Evolutionary conservation across 2,329 filamentous ascomycete species (phyloP).

Genomic region (Colletotrichum salicis): DNA sequence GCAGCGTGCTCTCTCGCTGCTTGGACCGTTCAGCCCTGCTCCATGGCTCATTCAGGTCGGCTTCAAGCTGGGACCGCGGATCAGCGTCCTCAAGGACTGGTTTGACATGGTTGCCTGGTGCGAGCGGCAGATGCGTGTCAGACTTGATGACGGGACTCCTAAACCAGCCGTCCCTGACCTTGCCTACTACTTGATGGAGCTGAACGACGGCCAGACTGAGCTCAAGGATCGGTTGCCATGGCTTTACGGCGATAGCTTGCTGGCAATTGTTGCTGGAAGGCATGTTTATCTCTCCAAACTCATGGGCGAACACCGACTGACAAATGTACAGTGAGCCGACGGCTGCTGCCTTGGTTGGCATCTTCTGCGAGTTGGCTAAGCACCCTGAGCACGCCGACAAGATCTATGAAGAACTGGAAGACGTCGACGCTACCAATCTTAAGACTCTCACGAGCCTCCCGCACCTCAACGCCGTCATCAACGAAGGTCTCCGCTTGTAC

Average conservation of each 20-base stretch:
- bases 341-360: slow-evolving; percentile 33
- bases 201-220: slow-evolving; percentile 25
- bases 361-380: slow-evolving; percentile 37
- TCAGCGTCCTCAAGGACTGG: slow-evolving; percentile 39
- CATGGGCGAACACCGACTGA: background rate
- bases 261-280: slow-evolving; percentile 40
- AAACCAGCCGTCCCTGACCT: slow-evolving; percentile 29
- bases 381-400: slow-evolving; percentile 33
- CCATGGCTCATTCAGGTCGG: slow-evolving; percentile 42
- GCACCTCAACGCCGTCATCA: slow-evolving; percentile 39
- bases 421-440: slow-evolving; percentile 36
- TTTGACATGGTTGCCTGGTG: slow-evolving; percentile 38
- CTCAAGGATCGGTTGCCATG: slow-evolving; percentile 24
- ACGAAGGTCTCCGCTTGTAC: slow-evolving; percentile 34
- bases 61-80: slow-evolving; percentile 36
- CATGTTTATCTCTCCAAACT: background rate
- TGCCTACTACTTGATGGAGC: slow-evolving; percentile 30
- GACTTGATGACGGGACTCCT: slow-evolving; percentile 21
- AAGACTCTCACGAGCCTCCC: slow-evolving; percentile 36
- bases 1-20: slow-evolving; percentile 41
- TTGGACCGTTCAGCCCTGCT: slow-evolving; percentile 43
- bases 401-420: slow-evolving; percentile 28
- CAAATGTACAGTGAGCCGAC: slow-evolving; percentile 35
- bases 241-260: slow-evolving; percentile 36
- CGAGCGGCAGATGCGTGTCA: slow-evolving; percentile 34